Base-by-base conservation (phyloP, 768 basidiomycete genomes). In the Dioszegia aurantiaca region DNA sequence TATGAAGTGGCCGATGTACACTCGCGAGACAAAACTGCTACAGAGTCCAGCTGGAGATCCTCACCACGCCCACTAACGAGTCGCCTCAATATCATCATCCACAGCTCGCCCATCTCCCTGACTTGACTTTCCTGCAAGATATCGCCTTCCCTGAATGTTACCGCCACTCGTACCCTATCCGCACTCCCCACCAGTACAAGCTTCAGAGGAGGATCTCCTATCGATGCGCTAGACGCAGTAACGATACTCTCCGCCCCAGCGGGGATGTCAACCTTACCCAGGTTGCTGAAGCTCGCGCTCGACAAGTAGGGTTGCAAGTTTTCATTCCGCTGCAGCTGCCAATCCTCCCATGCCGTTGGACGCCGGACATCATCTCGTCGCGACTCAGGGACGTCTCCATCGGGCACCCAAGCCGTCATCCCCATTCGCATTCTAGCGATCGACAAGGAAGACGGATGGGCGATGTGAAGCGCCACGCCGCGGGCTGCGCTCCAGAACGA, bases 351-450 rank as follows among this genome's bases (percentile, higher is more conserved):
- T 11, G 46, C 46, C 4, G 46, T 47, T 2, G 46, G 46, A 21
- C 44, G 44, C 27, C 30, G 46, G 17, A 14, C n/a, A 21, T 47
- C 46, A 2, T 47, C 9, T 17, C 21, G 46, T 3, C 5, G 24
- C 8, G 26, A 17, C 16, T 19, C 12, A 26, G 43, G 43, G 5
- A 44, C 43, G 5, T 28, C 12, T 2, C 56, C 56, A 27, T 58
- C 56, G 9, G 56, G 56, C 2, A 58, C 37, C 28, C 45, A 58
- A 2, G 46, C 45, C 19, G 40, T n/a, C 56, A 58, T 58, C 4
- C 56, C 56, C 56, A 58, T 58, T n/a, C 47, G 28, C 56, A 37
- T 48, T 41, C 56, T 36, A 6, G 26, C 56, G 14, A 17, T 28
- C 3, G 51, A 2, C 12, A 41, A n/a, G 21, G 51, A 37, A 14